Conservation (phyloP, 2,329 filamentous ascomycete genomes). For the Aspergillus aculeatus region DNA sequence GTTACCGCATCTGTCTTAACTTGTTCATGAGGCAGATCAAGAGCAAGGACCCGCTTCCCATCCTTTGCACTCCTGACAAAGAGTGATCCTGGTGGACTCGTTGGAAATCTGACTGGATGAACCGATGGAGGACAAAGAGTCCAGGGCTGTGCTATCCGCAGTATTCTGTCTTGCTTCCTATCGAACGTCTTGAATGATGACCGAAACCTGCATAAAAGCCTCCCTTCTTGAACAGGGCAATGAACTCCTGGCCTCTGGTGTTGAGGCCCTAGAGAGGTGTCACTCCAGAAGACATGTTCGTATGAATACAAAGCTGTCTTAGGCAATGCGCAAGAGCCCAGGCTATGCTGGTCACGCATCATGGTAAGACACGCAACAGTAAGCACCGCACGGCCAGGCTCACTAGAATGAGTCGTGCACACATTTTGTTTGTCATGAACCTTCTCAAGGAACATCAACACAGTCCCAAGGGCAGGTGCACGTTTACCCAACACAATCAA, state of each 20-base stretch:
- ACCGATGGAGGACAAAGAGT: background rate
- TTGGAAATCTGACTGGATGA: background rate
- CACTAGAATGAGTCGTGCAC: background rate
- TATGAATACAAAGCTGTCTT: too few species aligned
- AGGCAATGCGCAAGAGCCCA: background rate
- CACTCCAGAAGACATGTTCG: too few species aligned
- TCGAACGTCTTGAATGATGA: background rate
- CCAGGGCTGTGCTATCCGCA: background rate
- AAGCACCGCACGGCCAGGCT: background rate
- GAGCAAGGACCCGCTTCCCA: background rate
- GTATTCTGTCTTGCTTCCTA: background rate
- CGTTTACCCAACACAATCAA: conserved; percentile 19
- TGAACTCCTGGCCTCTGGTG: background rate
- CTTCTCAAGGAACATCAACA: background rate
- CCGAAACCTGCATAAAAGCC: background rate
- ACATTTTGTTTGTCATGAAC: background rate
- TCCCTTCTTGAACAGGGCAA: background rate
- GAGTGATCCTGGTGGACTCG: background rate
- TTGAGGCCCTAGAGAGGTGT: too few species aligned
- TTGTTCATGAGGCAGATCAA: background rate
- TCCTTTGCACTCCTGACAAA: background rate
- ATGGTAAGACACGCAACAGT: background rate
- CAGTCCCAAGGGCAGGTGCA: background rate
- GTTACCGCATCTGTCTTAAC: background rate
- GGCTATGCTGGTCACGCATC: background rate